Evolutionary conservation across 2,329 filamentous ascomycete genomes (phyloP), one percentile per base, ranked within the genome.

Genomic region (Paramyrothecium sp.): DNA sequence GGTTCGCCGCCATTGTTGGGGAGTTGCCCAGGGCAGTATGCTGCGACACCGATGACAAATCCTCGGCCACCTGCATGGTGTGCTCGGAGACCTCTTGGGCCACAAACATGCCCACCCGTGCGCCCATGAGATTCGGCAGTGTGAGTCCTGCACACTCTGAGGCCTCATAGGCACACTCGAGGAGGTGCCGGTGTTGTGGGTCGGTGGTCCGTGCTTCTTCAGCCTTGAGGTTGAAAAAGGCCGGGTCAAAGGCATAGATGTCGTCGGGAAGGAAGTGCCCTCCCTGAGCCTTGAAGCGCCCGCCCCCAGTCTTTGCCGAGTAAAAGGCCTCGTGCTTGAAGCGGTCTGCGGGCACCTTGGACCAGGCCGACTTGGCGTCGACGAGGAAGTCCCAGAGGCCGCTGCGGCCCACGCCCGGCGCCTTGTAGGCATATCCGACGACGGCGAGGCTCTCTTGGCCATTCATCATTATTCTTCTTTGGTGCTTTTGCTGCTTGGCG

Each of bases 91-190:
- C 30, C 19, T 53, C 58, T 3, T 54, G 61, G 19, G 65, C 63
- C 8, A 57, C 53, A 60, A 78, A 80, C 11, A 79, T 77, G 20
- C 77, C 78, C 2, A 78, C 72, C 33, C 78, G 68, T 56, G 74
- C 72, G n/a, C 76, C 76, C 10, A 78, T 70, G 49, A 79, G 74
- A 19, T 69, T 64, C 21, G 77, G 74, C 62, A 76, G 76, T 2
- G 76, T 75, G 34, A 80, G 72, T 13, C 78, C 78, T 1, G 78
- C 78, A 54, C 74, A 77, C 61, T 81, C 78, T 19, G 81, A 69
- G 0, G 78, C 76, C 63, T 82, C 79, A 55, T 77, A 80, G 1
- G 77, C 75, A 56, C 77, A 78, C 63, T 82, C 78, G 3, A 81
- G 70, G 41, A 80, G 68, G 17, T 81, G 64, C 1, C 79, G 72